These are phyloP conservation scores for Centrapalus pauciflorus DNA, from an alignment of 129 eudicot genomes.

Conservation along the genomic window DNA sequence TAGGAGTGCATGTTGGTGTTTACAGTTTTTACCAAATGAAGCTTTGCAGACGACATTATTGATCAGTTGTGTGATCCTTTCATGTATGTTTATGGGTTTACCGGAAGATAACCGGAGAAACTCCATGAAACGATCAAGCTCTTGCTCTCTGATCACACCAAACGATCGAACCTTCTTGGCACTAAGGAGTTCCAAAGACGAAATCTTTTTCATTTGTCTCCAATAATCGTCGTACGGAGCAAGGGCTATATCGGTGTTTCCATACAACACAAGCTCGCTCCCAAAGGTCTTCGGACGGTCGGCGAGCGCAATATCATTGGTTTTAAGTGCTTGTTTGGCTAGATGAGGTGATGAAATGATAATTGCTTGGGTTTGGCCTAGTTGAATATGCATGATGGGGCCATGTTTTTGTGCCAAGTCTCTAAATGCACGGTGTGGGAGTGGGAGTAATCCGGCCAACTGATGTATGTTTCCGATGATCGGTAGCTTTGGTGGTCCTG, in stretches of 20 bases:
- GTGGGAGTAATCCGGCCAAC: slow-evolving; percentile 10
- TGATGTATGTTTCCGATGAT: slow-evolving; percentile 14
- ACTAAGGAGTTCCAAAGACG: slow-evolving; percentile 24
- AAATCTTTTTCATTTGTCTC: slow-evolving; percentile 23
- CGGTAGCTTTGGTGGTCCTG: slow-evolving; percentile 25
- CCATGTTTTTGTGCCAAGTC: slow-evolving; percentile 23
- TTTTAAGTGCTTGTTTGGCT: slow-evolving; percentile 23
- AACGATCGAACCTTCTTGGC: slow-evolving; percentile 24
- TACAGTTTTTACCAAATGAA: slow-evolving; percentile 8
- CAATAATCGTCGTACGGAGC: slow-evolving; percentile 20
- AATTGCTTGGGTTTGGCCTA: slow-evolving; percentile 13
- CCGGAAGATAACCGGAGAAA: neutral
- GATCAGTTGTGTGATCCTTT: neutral
- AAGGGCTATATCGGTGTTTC: slow-evolving; percentile 14
- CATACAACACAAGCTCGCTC: slow-evolving; percentile 4
- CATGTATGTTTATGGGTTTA: neutral
- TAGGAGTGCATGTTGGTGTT: slow-evolving; percentile 1
- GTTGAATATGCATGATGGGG: slow-evolving; percentile 25
- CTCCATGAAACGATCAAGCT: neutral
- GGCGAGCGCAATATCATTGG: slow-evolving; percentile 20
- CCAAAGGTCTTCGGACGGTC: slow-evolving; percentile 13
- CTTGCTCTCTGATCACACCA: slow-evolving; percentile 14
- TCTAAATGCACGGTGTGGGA: slow-evolving; percentile 8
- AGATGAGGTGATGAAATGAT: slow-evolving; percentile 18
- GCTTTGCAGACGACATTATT: slow-evolving; percentile 11